These are phyloP conservation scores for Lichtheimia ornata DNA, from an alignment of 371 early-diverging fungal species.

Conservation along the genomic window DNA sequence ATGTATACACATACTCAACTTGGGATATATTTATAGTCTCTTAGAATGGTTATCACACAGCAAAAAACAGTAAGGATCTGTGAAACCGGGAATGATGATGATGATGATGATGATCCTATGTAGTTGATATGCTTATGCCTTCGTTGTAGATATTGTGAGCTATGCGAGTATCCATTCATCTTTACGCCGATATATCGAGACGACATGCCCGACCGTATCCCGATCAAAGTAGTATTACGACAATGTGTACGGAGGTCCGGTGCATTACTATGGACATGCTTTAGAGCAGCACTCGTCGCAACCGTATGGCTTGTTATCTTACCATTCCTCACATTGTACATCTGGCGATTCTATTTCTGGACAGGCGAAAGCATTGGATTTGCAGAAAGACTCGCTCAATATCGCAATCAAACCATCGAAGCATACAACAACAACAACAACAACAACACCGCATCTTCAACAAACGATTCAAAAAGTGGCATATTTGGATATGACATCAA, in stretches of 20 bases:
- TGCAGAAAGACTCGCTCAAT: constrained; percentile 7
- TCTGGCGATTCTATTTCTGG: constrained; percentile 82
- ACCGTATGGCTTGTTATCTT: constrained; percentile 83
- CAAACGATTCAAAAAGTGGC: not conserved
- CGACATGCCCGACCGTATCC: constrained; percentile 74
- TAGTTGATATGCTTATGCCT: not conserved
- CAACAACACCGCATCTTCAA: not conserved
- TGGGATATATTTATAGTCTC: constrained; percentile 46
- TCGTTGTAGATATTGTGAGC: constrained; percentile 69
- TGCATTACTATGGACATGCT: constrained; percentile 25
- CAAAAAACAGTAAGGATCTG: constrained; percentile 61
- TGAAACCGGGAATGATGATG: too few species aligned
- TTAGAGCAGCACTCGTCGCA: constrained; percentile 60
- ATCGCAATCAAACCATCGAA: constrained; percentile 5
- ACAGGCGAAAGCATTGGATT: constrained; percentile 58
- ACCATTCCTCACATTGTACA: constrained; percentile 82
- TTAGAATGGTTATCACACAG: constrained; percentile 87
- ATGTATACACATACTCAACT: not conserved
- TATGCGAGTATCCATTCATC: constrained; percentile 74
- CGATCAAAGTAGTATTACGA: constrained; percentile 50
- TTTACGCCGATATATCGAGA: constrained; percentile 77
- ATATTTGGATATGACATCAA: constrained; percentile 5
- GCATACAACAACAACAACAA: not conserved
- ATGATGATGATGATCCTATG: too few species aligned
- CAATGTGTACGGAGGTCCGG: constrained; percentile 46